phyloP scores from a whole-genome alignment of 2,329 filamentous ascomycete genomes.

The Colletotrichum salicis region DNA sequence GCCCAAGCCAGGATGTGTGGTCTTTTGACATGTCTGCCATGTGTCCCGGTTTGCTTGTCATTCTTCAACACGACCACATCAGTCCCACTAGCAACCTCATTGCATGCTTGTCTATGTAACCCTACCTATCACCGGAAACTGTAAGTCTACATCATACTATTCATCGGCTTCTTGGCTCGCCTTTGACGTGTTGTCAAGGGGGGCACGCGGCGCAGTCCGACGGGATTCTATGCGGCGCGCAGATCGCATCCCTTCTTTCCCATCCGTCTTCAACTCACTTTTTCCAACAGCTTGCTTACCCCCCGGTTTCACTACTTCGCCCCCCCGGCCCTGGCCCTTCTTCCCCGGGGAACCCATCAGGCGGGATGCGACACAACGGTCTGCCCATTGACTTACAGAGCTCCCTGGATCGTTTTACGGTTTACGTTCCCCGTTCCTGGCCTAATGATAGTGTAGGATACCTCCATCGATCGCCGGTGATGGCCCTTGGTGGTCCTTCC shows the following conservation, averaged over 20 bases:
- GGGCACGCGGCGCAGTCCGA: background rate
- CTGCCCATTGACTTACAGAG: background rate
- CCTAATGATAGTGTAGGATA: background rate
- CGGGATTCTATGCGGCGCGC: constrained; percentile 1
- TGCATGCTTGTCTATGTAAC: background rate
- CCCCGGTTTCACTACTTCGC: background rate
- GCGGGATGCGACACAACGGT: constrained; percentile 27
- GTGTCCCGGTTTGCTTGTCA: constrained; percentile 11
- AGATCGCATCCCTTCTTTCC: background rate
- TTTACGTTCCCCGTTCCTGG: constrained; percentile 1
- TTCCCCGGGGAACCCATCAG: constrained; percentile 26
- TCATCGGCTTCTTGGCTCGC: background rate
- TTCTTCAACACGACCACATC: background rate
- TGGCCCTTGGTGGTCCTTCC: background rate
- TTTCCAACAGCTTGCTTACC: background rate
- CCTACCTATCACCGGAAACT: background rate
- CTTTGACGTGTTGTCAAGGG: background rate
- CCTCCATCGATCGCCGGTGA: background rate
- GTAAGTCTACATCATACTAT: background rate
- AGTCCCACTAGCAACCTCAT: background rate
- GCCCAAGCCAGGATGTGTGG: background rate
- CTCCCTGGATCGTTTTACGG: background rate
- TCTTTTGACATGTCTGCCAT: background rate
- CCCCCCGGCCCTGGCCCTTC: background rate
- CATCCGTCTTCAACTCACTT: background rate